Evolutionary conservation across 1,284 basidiomycete genomes (phyloP).

Genomic region (Stereum hirsutum): DNA sequence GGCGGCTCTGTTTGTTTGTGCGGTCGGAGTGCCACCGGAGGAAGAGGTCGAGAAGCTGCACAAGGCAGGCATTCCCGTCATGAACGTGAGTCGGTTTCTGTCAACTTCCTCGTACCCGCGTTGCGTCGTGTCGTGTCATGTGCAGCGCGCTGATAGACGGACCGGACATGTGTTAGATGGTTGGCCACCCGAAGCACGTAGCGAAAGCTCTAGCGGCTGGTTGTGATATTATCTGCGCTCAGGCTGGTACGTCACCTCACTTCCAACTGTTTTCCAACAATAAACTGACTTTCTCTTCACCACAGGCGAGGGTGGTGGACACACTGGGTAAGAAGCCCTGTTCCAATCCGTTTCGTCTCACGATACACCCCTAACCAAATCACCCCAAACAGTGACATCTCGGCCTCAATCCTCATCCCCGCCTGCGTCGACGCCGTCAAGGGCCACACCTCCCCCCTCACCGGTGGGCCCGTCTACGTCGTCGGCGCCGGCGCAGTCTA

Average conservation of each 20-base stretch:
- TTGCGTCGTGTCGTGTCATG: background rate
- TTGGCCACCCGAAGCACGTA: conserved; percentile 85
- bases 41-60: conserved; percentile 74
- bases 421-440: conserved; percentile 78
- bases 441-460: conserved; percentile 67
- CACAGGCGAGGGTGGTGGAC: conserved; percentile 83
- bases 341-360: too few relatives aligned
- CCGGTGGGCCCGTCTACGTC: conserved; percentile 72
- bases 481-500: conserved; percentile 83
- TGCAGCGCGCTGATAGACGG: background rate
- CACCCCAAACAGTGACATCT: too few relatives aligned
- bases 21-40: conserved; percentile 76
- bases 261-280: too few relatives aligned
- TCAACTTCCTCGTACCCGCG: background rate
- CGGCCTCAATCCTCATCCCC: conserved; percentile 72
- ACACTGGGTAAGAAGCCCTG: too few relatives aligned
- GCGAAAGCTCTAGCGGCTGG: conserved; percentile 72
- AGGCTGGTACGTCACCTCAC: too few relatives aligned
- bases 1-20: conserved; percentile 77
- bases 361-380: too few relatives aligned
- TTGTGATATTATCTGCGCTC: conserved; percentile 84
- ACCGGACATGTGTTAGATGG: conserved; percentile 47
- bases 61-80: conserved; percentile 70
- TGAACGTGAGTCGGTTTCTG: conserved; percentile 49
- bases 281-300: too few relatives aligned